Percentiles rank a stretch among this genome's conserved stretches.
These are phyloP conservation scores for Apiospora arundinis DNA, from an alignment of 2,329 filamentous ascomycete species.

Conservation along the genomic window DNA sequence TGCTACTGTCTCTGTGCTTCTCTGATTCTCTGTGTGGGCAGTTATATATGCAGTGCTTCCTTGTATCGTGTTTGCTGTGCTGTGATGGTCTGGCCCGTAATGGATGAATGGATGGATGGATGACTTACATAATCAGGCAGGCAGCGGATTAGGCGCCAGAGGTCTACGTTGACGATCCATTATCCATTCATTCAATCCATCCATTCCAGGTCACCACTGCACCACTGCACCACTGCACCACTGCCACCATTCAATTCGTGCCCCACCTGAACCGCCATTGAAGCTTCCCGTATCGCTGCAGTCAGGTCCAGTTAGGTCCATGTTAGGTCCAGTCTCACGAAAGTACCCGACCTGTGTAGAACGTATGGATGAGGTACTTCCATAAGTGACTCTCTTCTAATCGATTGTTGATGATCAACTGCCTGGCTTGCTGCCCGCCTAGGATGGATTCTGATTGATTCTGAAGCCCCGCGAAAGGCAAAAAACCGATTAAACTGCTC, in stretches of 20 bases:
- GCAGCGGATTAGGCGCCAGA: constrained; percentile 1
- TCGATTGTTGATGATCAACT: constrained; percentile 4
- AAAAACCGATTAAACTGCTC: constrained; percentile 12
- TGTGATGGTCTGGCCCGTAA: not conserved
- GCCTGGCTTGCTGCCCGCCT: not conserved
- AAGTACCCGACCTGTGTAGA: not conserved
- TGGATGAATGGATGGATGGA: not conserved
- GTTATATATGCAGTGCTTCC: not conserved
- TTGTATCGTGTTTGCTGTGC: not conserved
- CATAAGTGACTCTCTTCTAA: not conserved
- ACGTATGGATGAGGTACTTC: not conserved
- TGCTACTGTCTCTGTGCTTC: not conserved
- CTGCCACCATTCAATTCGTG: not conserved
- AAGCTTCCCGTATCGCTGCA: constrained; percentile 12
- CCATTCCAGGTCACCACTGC: not conserved
- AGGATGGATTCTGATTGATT: not conserved
- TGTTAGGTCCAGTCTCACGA: not conserved
- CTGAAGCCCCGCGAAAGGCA: constrained; percentile 17
- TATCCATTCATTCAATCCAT: not conserved
- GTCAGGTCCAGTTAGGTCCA: not conserved
- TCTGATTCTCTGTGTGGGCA: not conserved
- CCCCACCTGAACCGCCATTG: constrained; percentile 6
- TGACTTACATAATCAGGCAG: constrained; percentile 11
- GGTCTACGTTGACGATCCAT: constrained; percentile 3
- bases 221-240: too few species aligned